Percentiles rank a stretch among this genome's conserved stretches.
Evolutionary conservation across 202 grass and related monocot species (phyloP).

Genomic region (Schoenoplectus tabernaemontani): DNA sequence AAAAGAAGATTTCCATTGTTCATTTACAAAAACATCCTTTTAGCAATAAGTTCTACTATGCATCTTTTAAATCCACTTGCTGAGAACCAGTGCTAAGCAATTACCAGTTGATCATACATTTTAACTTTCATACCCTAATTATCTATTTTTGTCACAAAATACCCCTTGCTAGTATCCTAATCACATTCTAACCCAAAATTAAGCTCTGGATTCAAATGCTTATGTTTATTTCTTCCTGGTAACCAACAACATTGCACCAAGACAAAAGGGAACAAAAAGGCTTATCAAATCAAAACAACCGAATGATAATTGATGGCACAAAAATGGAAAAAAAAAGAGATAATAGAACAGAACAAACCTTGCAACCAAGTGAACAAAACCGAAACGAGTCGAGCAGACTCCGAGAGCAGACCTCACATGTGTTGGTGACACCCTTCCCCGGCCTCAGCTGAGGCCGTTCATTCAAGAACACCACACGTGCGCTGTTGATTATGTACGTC

Average conservation of each 20-base stretch:
- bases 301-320: background rate
- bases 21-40: background rate
- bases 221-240: background rate
- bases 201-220: background rate
- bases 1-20: background rate
- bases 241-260: conserved; percentile 4
- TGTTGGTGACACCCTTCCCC: conserved; percentile 50
- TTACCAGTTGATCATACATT: conserved; percentile 1
- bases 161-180: background rate
- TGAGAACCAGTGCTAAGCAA: background rate
- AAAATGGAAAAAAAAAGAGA: background rate
- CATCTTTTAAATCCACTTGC: background rate
- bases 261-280: background rate
- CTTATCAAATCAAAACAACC: background rate
- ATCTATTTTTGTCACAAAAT: conserved; percentile 1
- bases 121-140: background rate
- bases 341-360: conserved; percentile 22
- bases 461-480: conserved; percentile 95
- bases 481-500: conserved; percentile 97
- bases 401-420: conserved; percentile 84
- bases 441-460: conserved; percentile 83
- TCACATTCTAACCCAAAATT: background rate
- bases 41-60: background rate
- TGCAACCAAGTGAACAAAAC: conserved; percentile 98
- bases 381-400: conserved; percentile 96